Base-by-base conservation (phyloP, 129 eudicot genomes). In the Flaveria robusta region DNA sequence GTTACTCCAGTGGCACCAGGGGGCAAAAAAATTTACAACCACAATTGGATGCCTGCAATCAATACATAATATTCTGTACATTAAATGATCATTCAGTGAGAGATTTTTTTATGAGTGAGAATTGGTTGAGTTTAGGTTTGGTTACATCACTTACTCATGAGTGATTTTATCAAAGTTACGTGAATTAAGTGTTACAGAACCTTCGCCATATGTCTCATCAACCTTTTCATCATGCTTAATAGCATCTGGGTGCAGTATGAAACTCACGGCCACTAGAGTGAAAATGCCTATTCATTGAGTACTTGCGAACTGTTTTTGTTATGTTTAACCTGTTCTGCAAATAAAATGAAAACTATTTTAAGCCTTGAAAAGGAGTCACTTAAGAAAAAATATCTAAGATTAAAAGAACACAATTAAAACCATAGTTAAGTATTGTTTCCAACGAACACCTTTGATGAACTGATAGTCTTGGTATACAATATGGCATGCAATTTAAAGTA, bases 1-100 rank as follows among this genome's bases (percentile, higher is more conserved):
- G 56, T 87, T 90, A 84, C 98, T 93, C 95, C 95, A 93, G 49
- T 75, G 79, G 82, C 98, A 93, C 98, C 98, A 93, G 26, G 98
- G 96, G 65, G 98, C 96, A 80, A 31, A 93, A 77, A 93, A 93
- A 62, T 93, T 93, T 60, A 93, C 98, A 23, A 86, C 92, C 86
- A 93, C 84, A 77, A 93, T 80, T 4, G 85, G 85, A 81, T 90
- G 84, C 74, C 98, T 93, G 92, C n/a, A 71, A 42, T 80, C 13
- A 72, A 84, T n/a, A 54, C 16, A 71, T 43, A 14, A 14, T 26
- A 34, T 43, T 9, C 37, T 65, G 34, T 14, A 34, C 26, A 46
- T 22, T 20, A 58, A 42, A 29, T 34, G 12, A 16, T 16, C 45
- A 68, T 14, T 62, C 34, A 14, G 31, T 7, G 29, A 47, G 6